These are phyloP conservation scores for Amphibolis antarctica DNA, from an alignment of 106 monocot genomes.

Conservation along the genomic window DNA sequence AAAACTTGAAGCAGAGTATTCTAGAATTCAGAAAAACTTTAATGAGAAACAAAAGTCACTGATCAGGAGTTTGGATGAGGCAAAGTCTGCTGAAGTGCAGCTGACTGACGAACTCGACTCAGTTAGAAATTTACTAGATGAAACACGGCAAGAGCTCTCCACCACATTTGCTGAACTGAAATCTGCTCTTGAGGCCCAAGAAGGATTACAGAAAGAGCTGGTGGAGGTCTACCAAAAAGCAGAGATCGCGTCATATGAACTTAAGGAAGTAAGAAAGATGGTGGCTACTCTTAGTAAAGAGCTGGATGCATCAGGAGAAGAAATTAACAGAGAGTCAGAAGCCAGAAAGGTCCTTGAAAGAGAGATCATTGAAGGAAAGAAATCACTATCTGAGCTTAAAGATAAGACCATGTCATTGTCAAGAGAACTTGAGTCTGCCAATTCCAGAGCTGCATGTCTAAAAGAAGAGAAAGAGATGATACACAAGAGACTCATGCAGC, in stretches of 20 bases:
- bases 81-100: slow-evolving; percentile 27
- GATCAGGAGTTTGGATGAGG: slow-evolving; percentile 33
- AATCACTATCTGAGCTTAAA: slow-evolving; percentile 72
- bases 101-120: slow-evolving; percentile 57
- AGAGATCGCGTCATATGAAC: slow-evolving; percentile 31
- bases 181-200: slow-evolving; percentile 30
- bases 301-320: slow-evolving; percentile 40
- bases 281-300: slow-evolving; percentile 46
- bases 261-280: slow-evolving; percentile 50
- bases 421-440: slow-evolving; percentile 49
- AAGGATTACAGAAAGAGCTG: slow-evolving; percentile 56
- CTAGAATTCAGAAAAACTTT: slow-evolving; percentile 29
- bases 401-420: slow-evolving; percentile 44
- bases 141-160: slow-evolving; percentile 37
- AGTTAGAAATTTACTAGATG: slow-evolving; percentile 29
- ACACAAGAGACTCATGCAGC: slow-evolving; percentile 41
- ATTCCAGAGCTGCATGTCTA: slow-evolving; percentile 30
- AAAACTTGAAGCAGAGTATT: slow-evolving; percentile 25
- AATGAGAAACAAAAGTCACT: slow-evolving; percentile 31
- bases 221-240: slow-evolving; percentile 42
- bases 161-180: slow-evolving; percentile 35
- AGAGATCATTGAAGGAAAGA: slow-evolving; percentile 60
- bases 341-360: slow-evolving; percentile 39
- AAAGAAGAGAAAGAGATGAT: slow-evolving; percentile 79
- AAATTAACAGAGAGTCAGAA: slow-evolving; percentile 42